Conservation (phyloP, 2,329 filamentous ascomycete species). For the Akanthomyces lecanii region DNA sequence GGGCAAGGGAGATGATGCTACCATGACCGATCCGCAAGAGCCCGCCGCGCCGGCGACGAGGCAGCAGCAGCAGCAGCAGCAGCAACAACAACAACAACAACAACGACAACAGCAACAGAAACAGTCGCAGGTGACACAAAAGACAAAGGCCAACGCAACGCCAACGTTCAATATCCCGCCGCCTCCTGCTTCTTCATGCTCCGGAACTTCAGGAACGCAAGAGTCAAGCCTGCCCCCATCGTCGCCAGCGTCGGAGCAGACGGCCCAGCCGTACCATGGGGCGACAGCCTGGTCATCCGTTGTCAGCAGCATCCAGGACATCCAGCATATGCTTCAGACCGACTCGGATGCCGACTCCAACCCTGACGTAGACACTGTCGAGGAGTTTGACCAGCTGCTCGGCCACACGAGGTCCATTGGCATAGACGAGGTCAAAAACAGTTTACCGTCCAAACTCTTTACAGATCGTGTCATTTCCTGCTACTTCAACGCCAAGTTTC, state of each 20-base stretch:
- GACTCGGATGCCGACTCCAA: slow-evolving; percentile 18
- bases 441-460: slow-evolving; percentile 34
- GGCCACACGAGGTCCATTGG: slow-evolving; percentile 26
- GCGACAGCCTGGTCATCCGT: slow-evolving; percentile 40
- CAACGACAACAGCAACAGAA: too few species aligned
- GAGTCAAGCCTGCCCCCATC: neutral
- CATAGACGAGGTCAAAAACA: slow-evolving; percentile 29
- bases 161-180: neutral
- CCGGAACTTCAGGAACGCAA: slow-evolving; percentile 4
- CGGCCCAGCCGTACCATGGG: slow-evolving; percentile 29
- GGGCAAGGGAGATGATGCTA: neutral
- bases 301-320: slow-evolving; percentile 40
- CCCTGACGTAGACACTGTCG: slow-evolving; percentile 19
- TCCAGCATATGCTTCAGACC: slow-evolving; percentile 33
- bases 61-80: neutral
- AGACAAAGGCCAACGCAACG: neutral
- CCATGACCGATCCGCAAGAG: neutral
- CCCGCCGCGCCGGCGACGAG: neutral
- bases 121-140: neutral
- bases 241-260: neutral
- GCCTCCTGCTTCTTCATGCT: neutral
- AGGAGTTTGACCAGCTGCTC: slow-evolving; percentile 32
- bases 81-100: too few species aligned
- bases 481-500: slow-evolving; percentile 39
- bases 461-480: slow-evolving; percentile 33